phyloP scores from a whole-genome alignment of 1,284 basidiomycete species.

The Vanrija pseudolonga region DNA sequence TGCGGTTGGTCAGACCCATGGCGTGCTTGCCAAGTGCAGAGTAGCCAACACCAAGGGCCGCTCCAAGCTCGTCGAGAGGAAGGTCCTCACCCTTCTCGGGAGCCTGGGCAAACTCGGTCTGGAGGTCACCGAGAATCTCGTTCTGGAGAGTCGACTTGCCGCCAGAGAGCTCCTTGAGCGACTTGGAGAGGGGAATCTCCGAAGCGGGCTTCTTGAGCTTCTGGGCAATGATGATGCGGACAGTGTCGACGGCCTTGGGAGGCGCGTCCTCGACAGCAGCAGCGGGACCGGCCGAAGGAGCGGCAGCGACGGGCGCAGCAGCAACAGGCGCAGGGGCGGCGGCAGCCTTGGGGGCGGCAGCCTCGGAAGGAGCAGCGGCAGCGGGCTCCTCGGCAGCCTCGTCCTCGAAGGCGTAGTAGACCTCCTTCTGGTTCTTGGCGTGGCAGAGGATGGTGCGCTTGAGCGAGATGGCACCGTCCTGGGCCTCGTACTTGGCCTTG shows the following conservation, averaged over 20 bases:
- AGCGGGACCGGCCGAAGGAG: conserved; percentile 60
- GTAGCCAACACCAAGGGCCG: conserved; percentile 77
- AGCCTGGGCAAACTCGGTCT: conserved; percentile 81
- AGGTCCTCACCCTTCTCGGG: conserved; percentile 98
- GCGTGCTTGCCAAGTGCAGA: conserved; percentile 89
- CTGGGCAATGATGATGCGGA: conserved; percentile 87
- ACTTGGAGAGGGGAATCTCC: conserved; percentile 87
- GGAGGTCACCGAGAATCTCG: conserved; percentile 89
- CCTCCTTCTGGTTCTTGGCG: conserved; percentile 92
- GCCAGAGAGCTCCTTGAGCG: conserved; percentile 96
- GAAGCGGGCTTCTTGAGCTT: conserved; percentile 93
- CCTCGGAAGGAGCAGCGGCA: conserved; percentile 51
- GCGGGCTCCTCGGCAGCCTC: conserved; percentile 54
- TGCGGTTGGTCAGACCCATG: conserved; percentile 82
- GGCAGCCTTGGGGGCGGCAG: conserved; percentile 53
- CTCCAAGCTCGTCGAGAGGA: conserved; percentile 89
- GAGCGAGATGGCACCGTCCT: conserved; percentile 79
- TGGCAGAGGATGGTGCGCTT: conserved; percentile 84
- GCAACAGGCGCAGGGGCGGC: conserved; percentile 54
- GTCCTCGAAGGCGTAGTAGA: conserved; percentile 97
- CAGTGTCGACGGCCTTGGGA: conserved; percentile 84
- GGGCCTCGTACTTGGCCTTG: conserved; percentile 91
- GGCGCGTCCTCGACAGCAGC: conserved; percentile 78
- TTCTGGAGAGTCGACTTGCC: conserved; percentile 98
- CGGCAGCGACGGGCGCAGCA: conserved; percentile 52